Evolutionary conservation across 345 rosid species (phyloP), one percentile per base, ranked within the genome.

Genomic region (Eucalyptus sp.): DNA sequence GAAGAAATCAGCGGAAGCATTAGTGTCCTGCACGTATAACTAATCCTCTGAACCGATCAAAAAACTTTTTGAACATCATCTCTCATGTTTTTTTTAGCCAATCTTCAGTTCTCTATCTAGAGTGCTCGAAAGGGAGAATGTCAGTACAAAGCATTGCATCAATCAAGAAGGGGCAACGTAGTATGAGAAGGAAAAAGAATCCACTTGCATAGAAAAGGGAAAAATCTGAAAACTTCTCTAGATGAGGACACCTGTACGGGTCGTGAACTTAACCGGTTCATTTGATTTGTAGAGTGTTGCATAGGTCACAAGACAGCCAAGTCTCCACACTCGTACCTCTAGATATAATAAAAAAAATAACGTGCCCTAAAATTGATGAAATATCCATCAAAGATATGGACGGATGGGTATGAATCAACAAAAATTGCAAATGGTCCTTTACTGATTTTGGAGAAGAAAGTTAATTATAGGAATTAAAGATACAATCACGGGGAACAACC

Each of bases 161-260:
- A n/a, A n/a, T 64, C 41, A 64, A 64, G 76, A n/a, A n/a, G 3
- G 37, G 76, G 37, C 33, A 15, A 64, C 76, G 18, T 64, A 64
- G 33, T n/a, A n/a, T n/a, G 76, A 64, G 37, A n/a, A n/a, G 76
- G 76, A 29, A 7, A 64, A 64, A 64, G 37, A n/a, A n/a, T 29
- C 87, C 41, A 20, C 56, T 3, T 0, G 10, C 50, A 81, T 20
- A 20, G 49, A 43, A 33, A 85, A 27, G 18, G 58, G 87, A 85
- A 85, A 83, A 83, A 49, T 13, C 6, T 6, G 5, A 49, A 83
- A 83, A 22, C 76, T 64, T 14, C 37, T 64, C 20, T 31, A 7
- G 37, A 64, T 64, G 18, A 13, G 2, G 76, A 64, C 10, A 64
- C 8, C 37, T 64, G 14, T 0, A 29, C 10, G 0, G 0, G 5